A percentile compares a stretch with the other conserved stretches of the same genome.
Conservation (phyloP, 2,329 filamentous ascomycete genomes). For the Pseudonectria buxi region DNA sequence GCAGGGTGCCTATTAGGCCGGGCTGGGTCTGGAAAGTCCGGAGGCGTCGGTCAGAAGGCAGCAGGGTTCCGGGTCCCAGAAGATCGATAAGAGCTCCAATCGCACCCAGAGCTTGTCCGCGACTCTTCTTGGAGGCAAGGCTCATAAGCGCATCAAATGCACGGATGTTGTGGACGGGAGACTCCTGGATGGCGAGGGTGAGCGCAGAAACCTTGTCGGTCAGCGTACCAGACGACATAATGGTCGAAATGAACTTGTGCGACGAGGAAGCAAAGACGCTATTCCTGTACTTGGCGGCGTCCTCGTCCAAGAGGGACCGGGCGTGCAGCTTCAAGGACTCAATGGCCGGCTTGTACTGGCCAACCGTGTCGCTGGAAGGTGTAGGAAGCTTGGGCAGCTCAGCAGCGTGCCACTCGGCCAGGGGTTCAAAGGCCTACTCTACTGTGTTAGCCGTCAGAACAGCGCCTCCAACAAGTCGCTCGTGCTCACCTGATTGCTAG, state of each 20-base stretch:
- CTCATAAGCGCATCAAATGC: slow-evolving; percentile 77
- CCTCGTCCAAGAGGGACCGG: slow-evolving; percentile 65
- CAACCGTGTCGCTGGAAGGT: slow-evolving; percentile 38
- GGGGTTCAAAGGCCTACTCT: slow-evolving; percentile 47
- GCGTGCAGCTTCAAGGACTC: slow-evolving; percentile 61
- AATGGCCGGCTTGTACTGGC: slow-evolving; percentile 37
- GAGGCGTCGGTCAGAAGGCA: slow-evolving; percentile 77
- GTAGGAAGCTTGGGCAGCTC: slow-evolving; percentile 37
- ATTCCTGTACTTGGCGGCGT: slow-evolving; percentile 67
- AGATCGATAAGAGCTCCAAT: slow-evolving; percentile 90
- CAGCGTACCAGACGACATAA: slow-evolving; percentile 93
- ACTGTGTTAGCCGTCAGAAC: slow-evolving; percentile 29
- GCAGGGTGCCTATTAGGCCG: slow-evolving; percentile 63
- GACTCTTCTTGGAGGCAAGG: slow-evolving; percentile 86
- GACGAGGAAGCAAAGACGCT: slow-evolving; percentile 76
- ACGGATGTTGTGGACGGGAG: slow-evolving; percentile 85
- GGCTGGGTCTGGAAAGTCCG: slow-evolving; percentile 75
- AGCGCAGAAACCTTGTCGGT: slow-evolving; percentile 95
- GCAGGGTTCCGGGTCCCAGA: slow-evolving; percentile 77
- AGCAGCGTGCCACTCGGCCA: slow-evolving; percentile 50
- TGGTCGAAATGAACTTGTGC: slow-evolving; percentile 92
- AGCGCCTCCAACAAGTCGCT: slow-evolving; percentile 4
- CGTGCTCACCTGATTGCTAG: slow-evolving; percentile 29
- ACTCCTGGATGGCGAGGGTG: slow-evolving; percentile 91
- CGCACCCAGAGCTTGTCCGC: slow-evolving; percentile 88